Conservation (phyloP, 768 basidiomycete genomes). For the Xerocomellus intermedius region DNA sequence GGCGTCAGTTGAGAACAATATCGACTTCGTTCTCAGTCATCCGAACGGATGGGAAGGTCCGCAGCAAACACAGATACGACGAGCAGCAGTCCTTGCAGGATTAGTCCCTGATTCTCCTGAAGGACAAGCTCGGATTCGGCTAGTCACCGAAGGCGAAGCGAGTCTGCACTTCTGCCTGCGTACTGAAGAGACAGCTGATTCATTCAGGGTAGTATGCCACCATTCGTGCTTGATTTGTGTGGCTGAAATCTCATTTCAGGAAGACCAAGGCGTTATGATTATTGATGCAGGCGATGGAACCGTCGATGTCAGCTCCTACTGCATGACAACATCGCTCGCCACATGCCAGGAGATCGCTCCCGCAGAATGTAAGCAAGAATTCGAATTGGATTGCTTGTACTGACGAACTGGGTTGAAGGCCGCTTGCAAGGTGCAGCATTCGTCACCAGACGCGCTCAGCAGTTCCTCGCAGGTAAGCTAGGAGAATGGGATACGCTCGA, state of each 20-base stretch:
- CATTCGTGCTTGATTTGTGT: background rate
- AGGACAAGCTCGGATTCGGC: slow-evolving; percentile 39
- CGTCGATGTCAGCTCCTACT: slow-evolving; percentile 57
- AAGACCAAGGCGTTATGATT: slow-evolving; percentile 47
- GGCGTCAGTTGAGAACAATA: slow-evolving; percentile 39
- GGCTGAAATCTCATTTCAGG: slow-evolving; percentile 26
- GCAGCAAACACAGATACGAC: slow-evolving; percentile 44
- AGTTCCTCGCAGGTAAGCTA: slow-evolving; percentile 39
- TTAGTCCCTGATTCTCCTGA: slow-evolving; percentile 37
- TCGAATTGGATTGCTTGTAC: background rate
- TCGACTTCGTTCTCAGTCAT: slow-evolving; percentile 48
- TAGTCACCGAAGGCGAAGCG: slow-evolving; percentile 55
- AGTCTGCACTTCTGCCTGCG: slow-evolving; percentile 48
- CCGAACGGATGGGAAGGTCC: slow-evolving; percentile 49
- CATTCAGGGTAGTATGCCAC: slow-evolving; percentile 22
- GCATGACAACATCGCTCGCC: slow-evolving; percentile 31
- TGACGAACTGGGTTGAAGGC: slow-evolving; percentile 34
- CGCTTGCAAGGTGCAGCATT: slow-evolving; percentile 51
- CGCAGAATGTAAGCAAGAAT: slow-evolving; percentile 37
- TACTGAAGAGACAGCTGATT: slow-evolving; percentile 32
- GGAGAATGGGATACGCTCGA: background rate
- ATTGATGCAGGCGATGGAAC: slow-evolving; percentile 68
- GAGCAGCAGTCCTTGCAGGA: slow-evolving; percentile 42
- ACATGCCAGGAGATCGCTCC: slow-evolving; percentile 50
- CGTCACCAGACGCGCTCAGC: slow-evolving; percentile 43